Evolutionary conservation across 1,139 yeast species (phyloP).

Genomic region (Kluyveromyces sp.): DNA sequence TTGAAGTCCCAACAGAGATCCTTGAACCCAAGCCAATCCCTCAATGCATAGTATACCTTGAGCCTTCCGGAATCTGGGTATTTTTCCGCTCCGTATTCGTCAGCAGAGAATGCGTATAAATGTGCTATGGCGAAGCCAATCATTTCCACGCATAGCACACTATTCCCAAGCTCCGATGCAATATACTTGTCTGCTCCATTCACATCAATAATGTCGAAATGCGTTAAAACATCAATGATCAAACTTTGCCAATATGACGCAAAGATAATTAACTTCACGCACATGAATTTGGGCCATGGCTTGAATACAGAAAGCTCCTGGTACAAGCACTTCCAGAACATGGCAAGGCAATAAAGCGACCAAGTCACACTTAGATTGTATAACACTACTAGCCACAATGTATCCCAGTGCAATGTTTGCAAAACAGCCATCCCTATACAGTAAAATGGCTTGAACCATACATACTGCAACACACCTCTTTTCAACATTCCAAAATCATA

Average conservation of each 20-base stretch:
- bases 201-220: constrained; percentile 43
- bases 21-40: constrained; percentile 67
- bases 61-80: constrained; percentile 65
- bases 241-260: constrained; percentile 97
- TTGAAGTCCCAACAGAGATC: constrained; percentile 76
- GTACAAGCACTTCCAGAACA: constrained; percentile 87
- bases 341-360: constrained; percentile 76
- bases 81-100: constrained; percentile 53
- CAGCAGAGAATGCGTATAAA: constrained; percentile 75
- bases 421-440: constrained; percentile 50
- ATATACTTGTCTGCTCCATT: constrained; percentile 33
- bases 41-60: constrained; percentile 50
- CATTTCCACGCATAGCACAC: constrained; percentile 74
- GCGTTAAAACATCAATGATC: constrained; percentile 52
- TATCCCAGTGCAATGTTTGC: constrained; percentile 37
- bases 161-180: constrained; percentile 64
- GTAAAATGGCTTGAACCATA: constrained; percentile 84
- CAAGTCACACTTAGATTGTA: constrained; percentile 77
- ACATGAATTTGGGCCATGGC: constrained; percentile 87
- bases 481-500: constrained; percentile 66
- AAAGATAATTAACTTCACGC: constrained; percentile 88
- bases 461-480: constrained; percentile 85
- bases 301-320: constrained; percentile 68
- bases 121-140: constrained; percentile 83
- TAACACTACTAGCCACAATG: constrained; percentile 40